Evolutionary conservation across 495 filamentous ascomycete genomes (phyloP).

Genomic region (Pyrenopolyporus hunteri): DNA sequence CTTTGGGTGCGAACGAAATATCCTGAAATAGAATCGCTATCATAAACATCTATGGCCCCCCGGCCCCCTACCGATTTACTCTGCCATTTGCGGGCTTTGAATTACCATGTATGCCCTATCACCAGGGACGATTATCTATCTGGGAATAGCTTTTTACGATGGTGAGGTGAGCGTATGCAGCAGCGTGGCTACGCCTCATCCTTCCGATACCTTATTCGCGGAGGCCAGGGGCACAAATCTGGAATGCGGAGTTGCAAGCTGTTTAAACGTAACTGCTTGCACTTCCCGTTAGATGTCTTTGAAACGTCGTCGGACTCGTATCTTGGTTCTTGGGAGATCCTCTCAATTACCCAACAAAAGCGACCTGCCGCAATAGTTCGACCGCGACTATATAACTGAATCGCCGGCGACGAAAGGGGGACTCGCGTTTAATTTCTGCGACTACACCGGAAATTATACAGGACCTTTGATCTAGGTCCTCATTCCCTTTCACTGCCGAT

Average conservation of each 20-base stretch:
- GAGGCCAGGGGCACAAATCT: conserved; percentile 4
- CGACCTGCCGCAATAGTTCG: conserved; percentile 22
- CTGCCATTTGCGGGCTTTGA: not conserved
- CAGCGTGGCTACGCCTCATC: conserved; percentile 25
- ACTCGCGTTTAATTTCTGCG: not conserved
- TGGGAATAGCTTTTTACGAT: not conserved
- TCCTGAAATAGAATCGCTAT: conserved; percentile 14
- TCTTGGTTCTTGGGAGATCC: conserved; percentile 6
- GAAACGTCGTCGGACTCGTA: conserved; percentile 20
- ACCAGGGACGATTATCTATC: not conserved
- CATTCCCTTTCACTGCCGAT: not conserved
- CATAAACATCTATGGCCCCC: no score
- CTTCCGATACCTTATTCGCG: conserved; percentile 12
- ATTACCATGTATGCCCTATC: conserved; percentile 1
- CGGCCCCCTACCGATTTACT: conserved; percentile 8
- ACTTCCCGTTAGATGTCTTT: conserved; percentile 5
- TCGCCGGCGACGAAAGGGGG: not conserved
- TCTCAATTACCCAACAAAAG: not conserved
- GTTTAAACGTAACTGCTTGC: not conserved
- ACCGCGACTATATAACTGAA: not conserved
- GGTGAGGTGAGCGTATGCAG: not conserved
- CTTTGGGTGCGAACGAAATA: no score
- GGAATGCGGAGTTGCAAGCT: not conserved
- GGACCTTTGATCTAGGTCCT: not conserved
- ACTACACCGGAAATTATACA: not conserved